Evolutionary conservation across 1,284 basidiomycete genomes (phyloP), one percentile per base, ranked within the genome.

Genomic region (Naganishia cerealis): DNA sequence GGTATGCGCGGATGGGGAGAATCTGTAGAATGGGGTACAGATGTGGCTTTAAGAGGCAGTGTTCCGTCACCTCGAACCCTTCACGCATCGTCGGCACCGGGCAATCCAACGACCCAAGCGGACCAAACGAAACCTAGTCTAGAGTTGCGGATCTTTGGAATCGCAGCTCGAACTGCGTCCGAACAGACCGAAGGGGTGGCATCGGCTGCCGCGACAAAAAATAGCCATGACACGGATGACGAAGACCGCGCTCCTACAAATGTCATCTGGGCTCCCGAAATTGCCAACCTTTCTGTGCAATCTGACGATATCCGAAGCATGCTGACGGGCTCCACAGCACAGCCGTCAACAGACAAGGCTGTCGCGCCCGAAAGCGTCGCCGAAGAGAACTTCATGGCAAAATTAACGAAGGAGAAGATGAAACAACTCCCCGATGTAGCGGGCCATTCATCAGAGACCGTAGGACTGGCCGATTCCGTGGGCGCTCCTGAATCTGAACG

Each of bases 1-100:
- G 68, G 63, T 40, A 52, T 67, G 39, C 38, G 69, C 58, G 69
- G 66, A 10, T 67, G 66, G 61, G 61, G 66, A 26, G 66, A 67
- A 36, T 39, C 58, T 21, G 33, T 29, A 29, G 42, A 48, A 18
- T 40, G 46, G 42, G 46, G 38, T 18, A 43, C 15, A 12, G 24
- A 39, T 36, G 52, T 40, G 16, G 16, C 21, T 15, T 5, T 7
- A 12, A 18, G 21, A 21, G 52, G 12, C n/a, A 26, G 18, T 10
- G 50, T 46, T 10, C 26, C 43, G n/a, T 1, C 26, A 16, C 29
- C 29, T 7, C 54, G 15, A 36, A 40, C 38, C 7, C 26, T 36
- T 26, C 16, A 21, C 8, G 29, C 54, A 13, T 56, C 33, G 54
- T 26, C 16, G 18, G 29, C 8, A 6, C 2, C 29, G n/a, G 54